Evolutionary conservation across 1,284 basidiomycete species (phyloP), one percentile per base, ranked within the genome.

Genomic region (Malassezia psittaci): DNA sequence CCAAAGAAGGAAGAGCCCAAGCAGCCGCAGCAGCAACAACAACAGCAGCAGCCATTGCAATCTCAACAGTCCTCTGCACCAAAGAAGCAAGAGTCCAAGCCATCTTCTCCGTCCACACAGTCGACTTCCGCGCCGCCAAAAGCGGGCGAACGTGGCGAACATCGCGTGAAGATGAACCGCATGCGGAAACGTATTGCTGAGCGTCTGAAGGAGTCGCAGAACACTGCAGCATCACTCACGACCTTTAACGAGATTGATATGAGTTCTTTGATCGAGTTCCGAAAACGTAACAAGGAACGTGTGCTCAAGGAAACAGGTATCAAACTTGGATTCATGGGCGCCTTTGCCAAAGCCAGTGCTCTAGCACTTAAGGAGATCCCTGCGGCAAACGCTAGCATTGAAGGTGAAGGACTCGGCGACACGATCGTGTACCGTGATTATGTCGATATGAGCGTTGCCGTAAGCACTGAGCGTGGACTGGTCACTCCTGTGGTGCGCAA

Each of bases 181-280:
- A 98, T 98, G 94, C 88, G 93, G 60, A 81, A 87, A 66, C 87
- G 93, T 62, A 98, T 98, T 71, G 88, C 93, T 46, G 90, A 94
- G 78, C 88, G 93, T 57, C 83, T 98, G 75, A 98, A 98, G 81
- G 87, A 96, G 76, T 94, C 91, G 40, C 93, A 98, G 78, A 96
- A 96, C 77, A 83, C 90, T 12, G 94, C 93, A 10, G 93, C 93
- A 44, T 90, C 90, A 56, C 79, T 98, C 63, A 98, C 94, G 50
- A 98, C 93, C 42, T 98, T 98, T 82, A 96, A 98, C 79, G 93
- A 98, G 79, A 90, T 98, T 75, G 93, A 98, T 80, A 98, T 98
- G 93, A 90, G 88, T 43, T 85, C 85, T 44, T 79, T 96, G 61
- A 88, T 96, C 81, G 85, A 87, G 51, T 85, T 98, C 84, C 86